Evolutionary conservation across 2,329 filamentous ascomycete genomes (phyloP), one percentile per base, ranked within the genome.

Genomic region (Aspergillus nomiae): DNA sequence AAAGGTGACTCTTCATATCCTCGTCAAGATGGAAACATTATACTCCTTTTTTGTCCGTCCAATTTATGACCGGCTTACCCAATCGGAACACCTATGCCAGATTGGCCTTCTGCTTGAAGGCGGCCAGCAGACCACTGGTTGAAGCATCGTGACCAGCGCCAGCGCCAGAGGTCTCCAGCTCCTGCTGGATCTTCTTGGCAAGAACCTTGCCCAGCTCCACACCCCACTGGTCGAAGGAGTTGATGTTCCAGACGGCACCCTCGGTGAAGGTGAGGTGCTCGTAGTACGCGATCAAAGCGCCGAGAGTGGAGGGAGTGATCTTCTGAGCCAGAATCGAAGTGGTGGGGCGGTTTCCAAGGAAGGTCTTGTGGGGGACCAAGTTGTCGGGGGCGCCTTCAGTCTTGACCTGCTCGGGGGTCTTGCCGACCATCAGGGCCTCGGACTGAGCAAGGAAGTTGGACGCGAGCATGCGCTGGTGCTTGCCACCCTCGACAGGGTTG

Each of bases 181-280:
- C 95, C 74, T 81, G 78, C 72, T 92, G 89, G 68, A 94, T 93
- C 83, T 92, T 94, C 89, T 94, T 98, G 65, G 95, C 95, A 69
- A 99, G 84, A 46, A 90, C 89, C 90, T 99, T 99, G 79, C 95
- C 95, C 66, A 99, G 85, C 86, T 99, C 95, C 51, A 99, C 95
- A 82, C 95, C 95, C 95, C 95, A 99, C 85, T 99, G 95, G 83
- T 99, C 95, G 77, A 98, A 99, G 75, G 90, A 93, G 88, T 99
- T 99, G 85, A 99, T 97, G 83, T 98, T 96, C 95, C 95, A 99
- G 77, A 99, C 86, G 58, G 94, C 94, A 73, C 95, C 95, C 83
- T 99, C 95, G 43, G 92, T 96, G 81, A 99, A 99, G 61, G 95
- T 98, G 65, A 98, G 83, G 83, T 99, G 95, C 86, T 99, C 95